Conservation (phyloP, 2,329 filamentous ascomycete species). For the Penicillium expansum region DNA sequence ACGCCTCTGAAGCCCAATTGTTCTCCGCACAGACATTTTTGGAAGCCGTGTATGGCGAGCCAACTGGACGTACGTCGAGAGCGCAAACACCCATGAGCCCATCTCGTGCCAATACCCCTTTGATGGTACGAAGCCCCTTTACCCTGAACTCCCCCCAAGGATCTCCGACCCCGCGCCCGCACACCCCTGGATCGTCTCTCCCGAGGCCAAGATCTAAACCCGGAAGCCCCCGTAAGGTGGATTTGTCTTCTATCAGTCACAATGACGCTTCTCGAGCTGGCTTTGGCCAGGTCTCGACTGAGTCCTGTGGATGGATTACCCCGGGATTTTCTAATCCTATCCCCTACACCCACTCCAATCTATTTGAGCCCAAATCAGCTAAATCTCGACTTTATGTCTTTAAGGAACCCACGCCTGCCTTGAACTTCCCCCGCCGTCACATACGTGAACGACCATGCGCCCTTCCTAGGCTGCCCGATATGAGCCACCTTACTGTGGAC, state of each 20-base stretch:
- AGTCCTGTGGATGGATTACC: constrained; percentile 13
- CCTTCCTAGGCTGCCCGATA: constrained; percentile 70
- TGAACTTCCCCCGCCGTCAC: constrained; percentile 56
- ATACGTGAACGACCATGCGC: constrained; percentile 67
- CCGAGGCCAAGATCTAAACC: constrained; percentile 9
- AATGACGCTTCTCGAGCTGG: constrained; percentile 10
- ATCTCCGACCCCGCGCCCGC: constrained; percentile 17
- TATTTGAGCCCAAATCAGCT: constrained; percentile 33
- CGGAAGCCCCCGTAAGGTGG: constrained; percentile 13
- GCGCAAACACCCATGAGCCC: constrained; percentile 66
- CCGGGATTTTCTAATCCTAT: constrained; percentile 19
- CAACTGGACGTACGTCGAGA: constrained; percentile 58
- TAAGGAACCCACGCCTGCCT: constrained; percentile 58
- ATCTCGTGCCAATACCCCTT: constrained; percentile 45
- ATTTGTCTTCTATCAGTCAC: background rate
- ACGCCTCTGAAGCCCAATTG: constrained; percentile 77
- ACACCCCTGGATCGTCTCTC: constrained; percentile 16
- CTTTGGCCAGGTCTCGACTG: constrained; percentile 5
- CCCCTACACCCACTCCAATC: constrained; percentile 28
- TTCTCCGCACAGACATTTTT: constrained; percentile 73
- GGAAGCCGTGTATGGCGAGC: constrained; percentile 72
- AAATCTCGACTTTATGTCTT: constrained; percentile 39
- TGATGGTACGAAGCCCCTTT: constrained; percentile 43
- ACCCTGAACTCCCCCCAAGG: constrained; percentile 26
- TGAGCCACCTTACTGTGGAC: constrained; percentile 66